Base-by-base conservation (phyloP, 1,139 yeast genomes). In the Blastobotrys proliferans region DNA sequence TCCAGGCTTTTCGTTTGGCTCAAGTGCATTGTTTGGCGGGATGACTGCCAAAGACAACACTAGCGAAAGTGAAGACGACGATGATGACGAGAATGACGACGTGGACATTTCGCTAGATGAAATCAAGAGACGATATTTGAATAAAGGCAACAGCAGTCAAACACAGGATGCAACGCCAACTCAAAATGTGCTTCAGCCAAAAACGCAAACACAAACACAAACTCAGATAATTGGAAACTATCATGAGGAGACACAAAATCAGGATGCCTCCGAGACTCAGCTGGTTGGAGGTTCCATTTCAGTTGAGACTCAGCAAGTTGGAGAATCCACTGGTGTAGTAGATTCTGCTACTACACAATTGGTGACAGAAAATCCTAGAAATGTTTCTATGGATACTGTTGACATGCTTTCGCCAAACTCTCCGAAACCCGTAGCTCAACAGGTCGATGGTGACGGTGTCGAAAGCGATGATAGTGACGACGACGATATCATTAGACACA, bases 31-130 rank as follows among this genome's bases (percentile, higher is more conserved):
- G 29, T 31, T 38, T 30, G 36, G 41, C 3, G 41, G 41, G 6
- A n/a, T 36, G 33, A 38, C 41, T 8, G 41, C 35, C 8, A 24
- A 9, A 19, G 41, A 38, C 24, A 6, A 21, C 19, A 20, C 32
- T 14, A 30, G 31, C 16, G n/a, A 6, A n/a, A 29, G 30, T 4
- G 17, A 31, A 9, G 36, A 22, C 9, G 37, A 38, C 8, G 41
- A 38, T 5, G 41, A 38, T 16, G 17, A 13, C 21, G 44, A 35
- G 17, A 19, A 35, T 6, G 40, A 21, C 4, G 40, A 41, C 6
- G 40, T 29, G 8, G 44, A 40, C 13, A 18, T 35, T 6, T 26
- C 40, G 11, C 33, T 41, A 20, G 44, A 41, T 17, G 38, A 37
- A 14, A 37, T 41, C 28, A 31, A 32, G 14, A 21, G 21, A 20